A percentile compares a stretch with the other conserved stretches of the same genome.
phyloP scores from a whole-genome alignment of 2,329 filamentous ascomycete genomes.

The Fusarium pilosicola region DNA sequence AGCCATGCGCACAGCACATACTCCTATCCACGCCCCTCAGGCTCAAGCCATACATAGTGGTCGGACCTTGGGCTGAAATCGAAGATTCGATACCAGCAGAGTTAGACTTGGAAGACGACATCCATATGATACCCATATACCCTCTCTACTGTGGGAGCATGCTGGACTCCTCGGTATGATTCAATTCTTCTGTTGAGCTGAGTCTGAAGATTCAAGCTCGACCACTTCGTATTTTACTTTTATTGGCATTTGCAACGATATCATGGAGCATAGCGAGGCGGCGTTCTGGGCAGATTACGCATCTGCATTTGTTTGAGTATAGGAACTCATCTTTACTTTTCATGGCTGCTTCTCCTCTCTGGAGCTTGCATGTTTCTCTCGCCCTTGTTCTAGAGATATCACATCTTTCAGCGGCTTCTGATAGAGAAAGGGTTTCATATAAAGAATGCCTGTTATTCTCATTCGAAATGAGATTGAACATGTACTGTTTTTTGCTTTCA shows the following conservation, averaged over 20 bases:
- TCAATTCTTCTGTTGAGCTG: constrained; percentile 36
- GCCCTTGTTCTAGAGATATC: constrained; percentile 21
- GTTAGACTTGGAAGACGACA: constrained; percentile 37
- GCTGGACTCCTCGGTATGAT: constrained; percentile 27
- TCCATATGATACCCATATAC: constrained; percentile 47
- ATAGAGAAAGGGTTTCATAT: constrained; percentile 24
- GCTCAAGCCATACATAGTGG: constrained; percentile 64
- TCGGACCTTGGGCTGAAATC: constrained; percentile 58
- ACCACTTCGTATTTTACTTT: constrained; percentile 34
- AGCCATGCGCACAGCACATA: constrained; percentile 46
- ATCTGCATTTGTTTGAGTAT: constrained; percentile 41
- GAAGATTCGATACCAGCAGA: constrained; percentile 24
- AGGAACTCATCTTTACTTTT: constrained; percentile 24
- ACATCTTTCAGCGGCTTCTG: constrained; percentile 15
- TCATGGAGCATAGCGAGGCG: constrained; percentile 54
- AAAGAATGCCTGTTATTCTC: constrained; percentile 11
- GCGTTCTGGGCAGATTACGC: constrained; percentile 47
- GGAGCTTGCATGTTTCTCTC: constrained; percentile 21
- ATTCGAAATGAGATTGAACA: constrained; percentile 1
- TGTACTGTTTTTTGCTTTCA: constrained; percentile 13
- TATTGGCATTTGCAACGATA: constrained; percentile 39
- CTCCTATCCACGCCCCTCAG: constrained; percentile 46
- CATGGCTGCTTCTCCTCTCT: constrained; percentile 26
- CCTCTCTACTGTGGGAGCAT: constrained; percentile 33
- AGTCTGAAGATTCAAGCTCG: constrained; percentile 27